phyloP scores from a whole-genome alignment of 179 eudicot genomes.

The Corrigiola litoralis region DNA sequence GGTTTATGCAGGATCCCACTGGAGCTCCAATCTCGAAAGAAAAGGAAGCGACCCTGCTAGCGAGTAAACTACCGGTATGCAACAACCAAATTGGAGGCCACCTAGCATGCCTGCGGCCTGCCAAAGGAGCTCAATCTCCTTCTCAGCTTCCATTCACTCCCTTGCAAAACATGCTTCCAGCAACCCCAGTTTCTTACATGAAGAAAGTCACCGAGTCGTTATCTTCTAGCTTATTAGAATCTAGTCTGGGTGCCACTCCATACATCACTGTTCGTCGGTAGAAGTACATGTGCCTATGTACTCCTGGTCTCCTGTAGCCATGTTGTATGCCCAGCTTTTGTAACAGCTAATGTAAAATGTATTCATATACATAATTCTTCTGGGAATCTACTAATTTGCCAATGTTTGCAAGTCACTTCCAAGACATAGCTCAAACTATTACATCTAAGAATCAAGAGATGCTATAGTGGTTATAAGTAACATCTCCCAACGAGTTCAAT shows the following conservation, averaged over 20 bases:
- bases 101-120: slow-evolving; percentile 66
- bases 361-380: slow-evolving; percentile 18
- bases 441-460: background rate
- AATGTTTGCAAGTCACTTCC: background rate
- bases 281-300: slow-evolving; percentile 31
- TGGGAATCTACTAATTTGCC: background rate
- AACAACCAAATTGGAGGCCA: slow-evolving; percentile 56
- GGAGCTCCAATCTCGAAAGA: slow-evolving; percentile 71
- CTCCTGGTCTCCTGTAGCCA: background rate
- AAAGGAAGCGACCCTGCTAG: slow-evolving; percentile 43
- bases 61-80: slow-evolving; percentile 66
- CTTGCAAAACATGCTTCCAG: slow-evolving; percentile 51
- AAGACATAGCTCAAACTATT: background rate
- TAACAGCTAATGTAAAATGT: slow-evolving; percentile 30
- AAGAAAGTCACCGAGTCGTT: slow-evolving; percentile 26
- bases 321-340: slow-evolving; percentile 24
- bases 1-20: slow-evolving; percentile 54
- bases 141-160: slow-evolving; percentile 49
- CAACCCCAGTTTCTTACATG: slow-evolving; percentile 38
- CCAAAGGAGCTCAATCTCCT: slow-evolving; percentile 38
- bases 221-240: slow-evolving; percentile 27
- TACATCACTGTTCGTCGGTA: slow-evolving; percentile 33
- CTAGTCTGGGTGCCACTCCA: slow-evolving; percentile 39
- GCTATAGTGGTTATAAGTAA: no score
- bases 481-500: no score